Conservation (phyloP, 805 yeast species). For the Ogataea nakhonphanomensis region DNA sequence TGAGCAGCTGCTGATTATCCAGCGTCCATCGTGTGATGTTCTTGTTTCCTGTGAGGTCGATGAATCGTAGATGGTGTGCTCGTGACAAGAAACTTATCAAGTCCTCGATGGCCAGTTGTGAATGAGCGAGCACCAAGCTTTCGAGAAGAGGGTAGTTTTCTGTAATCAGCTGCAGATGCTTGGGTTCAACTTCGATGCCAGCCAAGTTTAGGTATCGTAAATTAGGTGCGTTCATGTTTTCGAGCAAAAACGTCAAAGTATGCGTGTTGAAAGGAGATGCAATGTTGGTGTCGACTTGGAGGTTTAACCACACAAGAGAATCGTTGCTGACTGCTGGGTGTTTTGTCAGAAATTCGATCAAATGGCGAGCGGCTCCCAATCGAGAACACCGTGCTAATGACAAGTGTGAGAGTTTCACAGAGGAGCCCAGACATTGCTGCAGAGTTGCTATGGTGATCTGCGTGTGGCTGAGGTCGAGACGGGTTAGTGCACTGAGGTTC, state of each 20-base stretch:
- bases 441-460: constrained; percentile 65
- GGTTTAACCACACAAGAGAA: constrained; percentile 47
- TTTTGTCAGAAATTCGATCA: constrained; percentile 62
- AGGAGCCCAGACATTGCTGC: constrained; percentile 45
- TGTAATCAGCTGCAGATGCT: constrained; percentile 38
- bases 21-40: constrained; percentile 58
- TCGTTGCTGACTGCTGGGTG: constrained; percentile 59
- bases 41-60: constrained; percentile 67
- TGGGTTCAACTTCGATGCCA: constrained; percentile 45
- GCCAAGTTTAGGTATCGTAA: constrained; percentile 48
- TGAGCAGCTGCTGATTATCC: constrained; percentile 44
- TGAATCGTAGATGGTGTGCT: constrained; percentile 42
- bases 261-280: constrained; percentile 46
- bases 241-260: constrained; percentile 42
- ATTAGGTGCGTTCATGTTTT: constrained; percentile 41
- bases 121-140: constrained; percentile 42
- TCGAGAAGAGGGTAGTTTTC: constrained; percentile 39
- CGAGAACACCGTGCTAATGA: constrained; percentile 64
- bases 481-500: constrained; percentile 50
- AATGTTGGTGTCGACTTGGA: constrained; percentile 52
- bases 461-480: constrained; percentile 80
- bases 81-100: constrained; percentile 35
- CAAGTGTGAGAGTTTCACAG: constrained; percentile 67
- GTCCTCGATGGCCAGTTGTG: constrained; percentile 37
- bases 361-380: constrained; percentile 62